Evolutionary conservation across 2,329 filamentous ascomycete genomes (phyloP), one percentile per base, ranked within the genome.

Genomic region (Monilinia fructicola): DNA sequence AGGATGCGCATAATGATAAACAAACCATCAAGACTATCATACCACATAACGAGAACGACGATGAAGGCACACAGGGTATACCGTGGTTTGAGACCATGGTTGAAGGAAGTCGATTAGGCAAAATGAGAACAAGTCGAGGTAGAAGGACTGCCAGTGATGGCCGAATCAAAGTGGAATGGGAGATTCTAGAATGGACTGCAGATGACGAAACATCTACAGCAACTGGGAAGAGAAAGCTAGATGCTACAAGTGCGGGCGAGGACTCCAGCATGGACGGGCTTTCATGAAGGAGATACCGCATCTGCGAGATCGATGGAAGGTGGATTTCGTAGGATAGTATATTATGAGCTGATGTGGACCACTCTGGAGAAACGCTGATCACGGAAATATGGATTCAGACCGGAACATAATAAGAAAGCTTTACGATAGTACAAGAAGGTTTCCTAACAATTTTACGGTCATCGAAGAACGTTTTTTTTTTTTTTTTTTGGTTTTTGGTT

Each of bases 21-120:
- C 67, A 64, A 67, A 68, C 69, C 35, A 67, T 50, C 54, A 65
- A 26, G 67, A 71, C 52, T 69, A 73, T 46, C 69, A 77, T 21
- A 75, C 77, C 68, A n/a, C 59, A 58, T 48, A 44, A 46, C 3
- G 38, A 53, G 3, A 66, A 55, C 23, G 64, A 65, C 9, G 44
- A 26, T 21, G 7, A 75, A 70, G 48, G 70, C 78, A 58, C 74
- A 66, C 69, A 73, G 73, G 89, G 89, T 3, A 84, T 94, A 38
- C 90, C 92, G 0, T 97, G 92, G 91, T 94, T 96, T 72, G 91
- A 96, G 72, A 85, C 86, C 70, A 84, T 96, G 82, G 85, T 96
- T 3, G 85, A 91, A 73, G 89, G 92, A 64, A 93, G 91, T 71
- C 83, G 82, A 50, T 79, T 96, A 53, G 91, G 90, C 2, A 87